phyloP scores from a whole-genome alignment of 345 rosid species.

The Leavenworthia alabamica region DNA sequence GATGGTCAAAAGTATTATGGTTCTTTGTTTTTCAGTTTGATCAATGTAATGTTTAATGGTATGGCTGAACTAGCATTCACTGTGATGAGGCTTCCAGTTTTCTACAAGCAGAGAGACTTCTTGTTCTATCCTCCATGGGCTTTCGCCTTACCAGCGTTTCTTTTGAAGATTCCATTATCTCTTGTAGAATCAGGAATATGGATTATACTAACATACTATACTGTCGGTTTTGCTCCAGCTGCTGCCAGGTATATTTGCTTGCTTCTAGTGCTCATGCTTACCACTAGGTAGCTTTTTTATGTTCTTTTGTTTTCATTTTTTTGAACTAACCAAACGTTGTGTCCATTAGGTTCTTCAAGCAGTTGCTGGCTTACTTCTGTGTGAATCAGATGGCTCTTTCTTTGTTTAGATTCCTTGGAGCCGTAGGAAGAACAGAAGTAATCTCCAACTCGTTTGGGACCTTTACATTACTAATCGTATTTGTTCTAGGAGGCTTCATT shows the following conservation, averaged over 20 bases:
- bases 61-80: slow-evolving; percentile 60
- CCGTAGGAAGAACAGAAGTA: slow-evolving; percentile 73
- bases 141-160: slow-evolving; percentile 50
- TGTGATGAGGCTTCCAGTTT: slow-evolving; percentile 54
- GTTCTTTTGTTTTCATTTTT: background rate
- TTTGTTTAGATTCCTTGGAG: slow-evolving; percentile 87
- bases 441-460: slow-evolving; percentile 59
- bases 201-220: slow-evolving; percentile 57
- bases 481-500: slow-evolving; percentile 83
- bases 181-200: slow-evolving; percentile 55
- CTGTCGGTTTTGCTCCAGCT: slow-evolving; percentile 62
- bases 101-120: slow-evolving; percentile 65
- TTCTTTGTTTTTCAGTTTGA: slow-evolving; percentile 50
- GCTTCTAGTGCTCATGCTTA: background rate
- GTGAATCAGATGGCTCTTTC: slow-evolving; percentile 84
- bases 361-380: slow-evolving; percentile 59
- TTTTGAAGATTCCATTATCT: slow-evolving; percentile 62
- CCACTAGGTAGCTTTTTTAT: background rate
- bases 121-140: slow-evolving; percentile 72
- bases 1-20: slow-evolving; percentile 50
- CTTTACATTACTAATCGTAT: slow-evolving; percentile 61
- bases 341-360: slow-evolving; percentile 58
- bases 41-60: slow-evolving; percentile 63
- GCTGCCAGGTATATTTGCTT: slow-evolving; percentile 41
- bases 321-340: slow-evolving; percentile 15